These are phyloP conservation scores for Oryza glumipatula DNA, from an alignment of 176 grass and related monocot species.

Conservation along the genomic window DNA sequence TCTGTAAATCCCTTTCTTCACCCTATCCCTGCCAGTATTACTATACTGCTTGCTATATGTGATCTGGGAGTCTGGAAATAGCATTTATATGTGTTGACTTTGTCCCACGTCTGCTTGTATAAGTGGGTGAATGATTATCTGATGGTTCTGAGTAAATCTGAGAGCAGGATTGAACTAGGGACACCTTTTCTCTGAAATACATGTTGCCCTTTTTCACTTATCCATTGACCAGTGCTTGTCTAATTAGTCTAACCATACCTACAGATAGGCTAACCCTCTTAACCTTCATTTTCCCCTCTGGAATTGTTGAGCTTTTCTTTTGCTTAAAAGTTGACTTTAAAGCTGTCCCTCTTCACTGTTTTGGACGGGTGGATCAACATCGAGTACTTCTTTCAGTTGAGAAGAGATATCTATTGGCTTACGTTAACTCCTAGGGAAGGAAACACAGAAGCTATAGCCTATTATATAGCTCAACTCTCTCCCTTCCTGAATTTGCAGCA, in stretches of 20 bases:
- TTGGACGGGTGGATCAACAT: background rate
- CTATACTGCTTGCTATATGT: background rate
- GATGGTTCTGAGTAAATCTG: background rate
- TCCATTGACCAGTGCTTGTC: background rate
- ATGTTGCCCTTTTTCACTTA: background rate
- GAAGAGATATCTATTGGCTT: background rate
- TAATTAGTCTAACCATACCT: background rate
- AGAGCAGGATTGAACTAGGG: background rate
- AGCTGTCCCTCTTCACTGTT: background rate
- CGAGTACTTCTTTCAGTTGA: background rate
- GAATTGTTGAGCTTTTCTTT: background rate
- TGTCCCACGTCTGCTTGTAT: background rate
- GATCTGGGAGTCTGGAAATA: conserved; percentile 1
- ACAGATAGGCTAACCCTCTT: background rate
- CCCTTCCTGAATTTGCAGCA: background rate
- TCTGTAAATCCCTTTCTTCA: background rate
- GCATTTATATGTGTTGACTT: background rate
- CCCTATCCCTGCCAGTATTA: conserved; percentile 4
- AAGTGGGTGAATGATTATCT: background rate
- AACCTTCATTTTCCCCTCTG: background rate
- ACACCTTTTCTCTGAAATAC: too few relatives aligned
- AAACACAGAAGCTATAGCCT: background rate
- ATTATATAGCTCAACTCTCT: background rate
- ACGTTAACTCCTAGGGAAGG: background rate
- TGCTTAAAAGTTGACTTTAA: background rate